Percentiles rank a stretch among this genome's conserved stretches.
These are phyloP conservation scores for Holtermanniella nyarrowii DNA, from an alignment of 768 basidiomycete species.

Conservation along the genomic window DNA sequence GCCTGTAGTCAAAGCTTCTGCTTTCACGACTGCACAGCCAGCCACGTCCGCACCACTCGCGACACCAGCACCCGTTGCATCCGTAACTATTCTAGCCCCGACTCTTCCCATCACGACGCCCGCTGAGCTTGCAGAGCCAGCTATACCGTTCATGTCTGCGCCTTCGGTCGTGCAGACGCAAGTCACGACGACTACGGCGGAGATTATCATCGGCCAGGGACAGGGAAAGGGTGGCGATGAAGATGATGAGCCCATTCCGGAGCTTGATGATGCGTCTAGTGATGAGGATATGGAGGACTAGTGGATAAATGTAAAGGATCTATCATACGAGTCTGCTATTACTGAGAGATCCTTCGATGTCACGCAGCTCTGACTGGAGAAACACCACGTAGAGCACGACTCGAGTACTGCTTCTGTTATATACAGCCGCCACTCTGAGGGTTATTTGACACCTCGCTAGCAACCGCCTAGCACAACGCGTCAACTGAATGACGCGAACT, in stretches of 20 bases:
- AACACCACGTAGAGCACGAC: too few species aligned
- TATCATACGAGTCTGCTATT: too few species aligned
- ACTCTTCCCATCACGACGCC: background rate
- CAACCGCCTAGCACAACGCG: too few species aligned
- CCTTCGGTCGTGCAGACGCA: background rate
- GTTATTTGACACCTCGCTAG: too few species aligned
- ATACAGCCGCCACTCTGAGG: too few species aligned
- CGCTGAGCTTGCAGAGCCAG: background rate
- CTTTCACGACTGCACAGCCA: background rate
- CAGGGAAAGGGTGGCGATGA: conserved; percentile 1
- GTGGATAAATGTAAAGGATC: too few species aligned
- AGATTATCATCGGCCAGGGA: background rate
- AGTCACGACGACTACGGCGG: background rate
- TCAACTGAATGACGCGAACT: too few species aligned
- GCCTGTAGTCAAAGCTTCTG: background rate
- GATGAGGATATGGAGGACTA: conserved; percentile 5
- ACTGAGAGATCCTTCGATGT: too few species aligned
- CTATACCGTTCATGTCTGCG: background rate
- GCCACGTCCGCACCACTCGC: background rate
- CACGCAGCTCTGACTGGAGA: too few species aligned
- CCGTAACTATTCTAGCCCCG: background rate
- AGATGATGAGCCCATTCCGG: conserved; percentile 18
- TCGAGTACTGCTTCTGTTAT: too few species aligned
- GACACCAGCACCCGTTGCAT: background rate
- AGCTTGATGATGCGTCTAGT: conserved; percentile 17